Conservation (phyloP, 2,329 filamentous ascomycete genomes). For the Bipolaris oryzae region DNA sequence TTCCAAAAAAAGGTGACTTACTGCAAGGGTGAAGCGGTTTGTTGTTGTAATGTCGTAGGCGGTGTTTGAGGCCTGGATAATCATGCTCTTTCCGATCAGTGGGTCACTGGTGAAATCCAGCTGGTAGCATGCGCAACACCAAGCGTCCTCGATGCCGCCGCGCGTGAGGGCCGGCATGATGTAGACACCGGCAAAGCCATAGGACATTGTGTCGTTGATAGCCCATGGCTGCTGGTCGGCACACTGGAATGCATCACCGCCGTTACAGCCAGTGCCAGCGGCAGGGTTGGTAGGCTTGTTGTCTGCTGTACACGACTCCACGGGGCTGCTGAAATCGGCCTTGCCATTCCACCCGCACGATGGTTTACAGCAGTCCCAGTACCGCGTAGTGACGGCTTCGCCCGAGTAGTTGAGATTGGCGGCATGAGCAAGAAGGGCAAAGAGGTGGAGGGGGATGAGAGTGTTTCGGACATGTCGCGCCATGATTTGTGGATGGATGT, state of each 20-base stretch:
- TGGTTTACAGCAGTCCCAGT: slow-evolving; percentile 71
- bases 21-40: slow-evolving; percentile 47
- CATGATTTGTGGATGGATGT: slow-evolving; percentile 41
- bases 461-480: slow-evolving; percentile 38
- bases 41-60: slow-evolving; percentile 48
- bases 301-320: slow-evolving; percentile 61
- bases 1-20: slow-evolving; percentile 20
- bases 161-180: slow-evolving; percentile 47
- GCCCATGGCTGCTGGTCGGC: slow-evolving; percentile 67
- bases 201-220: slow-evolving; percentile 63
- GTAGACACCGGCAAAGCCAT: slow-evolving; percentile 68
- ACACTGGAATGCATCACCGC: slow-evolving; percentile 64
- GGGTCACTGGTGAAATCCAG: slow-evolving; percentile 64
- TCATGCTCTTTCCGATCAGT: slow-evolving; percentile 65
- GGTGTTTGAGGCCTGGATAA: slow-evolving; percentile 69
- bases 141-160: slow-evolving; percentile 61
- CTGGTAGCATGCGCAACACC: slow-evolving; percentile 71
- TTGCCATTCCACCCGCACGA: slow-evolving; percentile 67
- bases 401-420: slow-evolving; percentile 37
- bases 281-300: slow-evolving; percentile 60
- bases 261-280: slow-evolving; percentile 59
- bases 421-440: slow-evolving; percentile 27
- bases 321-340: slow-evolving; percentile 58
- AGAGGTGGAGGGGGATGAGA: slow-evolving; percentile 31
- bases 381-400: slow-evolving; percentile 44